Evolutionary conservation across 306 rosid species (phyloP), one percentile per base, ranked within the genome.

Genomic region (Cyclanthera cordifolia): DNA sequence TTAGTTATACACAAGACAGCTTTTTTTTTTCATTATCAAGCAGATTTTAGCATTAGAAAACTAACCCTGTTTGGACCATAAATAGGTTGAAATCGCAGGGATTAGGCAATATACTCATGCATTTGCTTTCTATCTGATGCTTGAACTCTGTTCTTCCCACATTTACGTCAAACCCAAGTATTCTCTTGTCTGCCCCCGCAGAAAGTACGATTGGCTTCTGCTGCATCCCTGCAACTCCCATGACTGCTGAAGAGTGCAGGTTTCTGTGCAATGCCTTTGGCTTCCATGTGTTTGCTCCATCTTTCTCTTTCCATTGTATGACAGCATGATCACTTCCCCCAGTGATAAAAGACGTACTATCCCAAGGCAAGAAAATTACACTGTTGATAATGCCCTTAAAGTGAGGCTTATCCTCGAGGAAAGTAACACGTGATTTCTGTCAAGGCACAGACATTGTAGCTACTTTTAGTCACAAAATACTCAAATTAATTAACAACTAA

Each of bases 321-420:
- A 90, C 99, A 28, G 88, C 95, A 82, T 90, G 99, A 79, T 94
- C 99, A 81, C 91, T 82, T 59, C 96, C 99, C 15, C 91, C 99
- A 21, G 99, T 90, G 76, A 79, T 82, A 81, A 94, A 94, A 76
- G 85, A 79, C 59, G 80, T 66, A 53, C 78, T 67, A 73, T 85
- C 97, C 91, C 95, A 94, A 15, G 96, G 99, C 82, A 86, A 82
- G 81, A 90, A 90, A 53, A 66, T 80, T 73, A 94, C 86, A 77
- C 84, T 72, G 72, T 94, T 94, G 77, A 94, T 90, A 67, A 90
- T 81, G 72, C 99, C 99, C 79, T 88, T 93, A n/a, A 72, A 70
- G 78, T 93, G 99, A 77, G 99, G 96, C 77, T 85, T 93, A 69
- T 81, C 86, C 67, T 86, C 87, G 56, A 93, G 80, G 88, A 79